phyloP scores from a whole-genome alignment of 768 basidiomycete genomes.

The Cubamyces lactineus region DNA sequence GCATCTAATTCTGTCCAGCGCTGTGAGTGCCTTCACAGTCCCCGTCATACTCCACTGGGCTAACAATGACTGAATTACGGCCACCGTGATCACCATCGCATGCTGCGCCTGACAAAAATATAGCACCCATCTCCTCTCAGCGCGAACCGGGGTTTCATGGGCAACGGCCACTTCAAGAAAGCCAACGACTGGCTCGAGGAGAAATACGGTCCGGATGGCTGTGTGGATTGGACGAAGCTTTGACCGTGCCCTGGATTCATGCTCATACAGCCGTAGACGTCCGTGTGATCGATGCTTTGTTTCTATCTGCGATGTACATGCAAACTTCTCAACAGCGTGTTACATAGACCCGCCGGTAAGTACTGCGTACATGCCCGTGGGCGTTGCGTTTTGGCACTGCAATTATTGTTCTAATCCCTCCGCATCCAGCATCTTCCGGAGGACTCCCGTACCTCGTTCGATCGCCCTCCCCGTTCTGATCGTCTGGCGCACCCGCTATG shows the following conservation, averaged over 20 bases:
- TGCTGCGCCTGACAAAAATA: neutral
- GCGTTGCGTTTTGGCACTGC: no score
- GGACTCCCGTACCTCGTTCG: no score
- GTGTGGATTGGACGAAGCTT: constrained; percentile 74
- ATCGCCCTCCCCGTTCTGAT: no score
- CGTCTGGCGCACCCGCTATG: no score
- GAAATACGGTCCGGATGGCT: constrained; percentile 72
- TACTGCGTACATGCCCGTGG: no score
- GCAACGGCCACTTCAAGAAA: constrained; percentile 85
- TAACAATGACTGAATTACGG: constrained; percentile 11
- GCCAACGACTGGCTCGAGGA: constrained; percentile 87
- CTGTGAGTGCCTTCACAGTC: constrained; percentile 49
- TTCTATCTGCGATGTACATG: neutral
- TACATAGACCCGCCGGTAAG: no score
- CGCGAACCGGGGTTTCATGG: constrained; percentile 79
- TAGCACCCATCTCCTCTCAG: constrained; percentile 87
- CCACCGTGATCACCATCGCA: neutral
- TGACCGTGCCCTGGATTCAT: constrained; percentile 9
- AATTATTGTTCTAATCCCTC: no score
- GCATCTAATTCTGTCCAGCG: constrained; percentile 77
- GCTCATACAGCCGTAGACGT: no score
- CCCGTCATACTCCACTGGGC: neutral
- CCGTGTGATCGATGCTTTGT: neutral
- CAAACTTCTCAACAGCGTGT: no score
- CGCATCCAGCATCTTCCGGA: no score